Percentiles rank a stretch among this genome's conserved stretches.
Conservation (phyloP, 129 eudicot species). For the Calendula officinalis region DNA sequence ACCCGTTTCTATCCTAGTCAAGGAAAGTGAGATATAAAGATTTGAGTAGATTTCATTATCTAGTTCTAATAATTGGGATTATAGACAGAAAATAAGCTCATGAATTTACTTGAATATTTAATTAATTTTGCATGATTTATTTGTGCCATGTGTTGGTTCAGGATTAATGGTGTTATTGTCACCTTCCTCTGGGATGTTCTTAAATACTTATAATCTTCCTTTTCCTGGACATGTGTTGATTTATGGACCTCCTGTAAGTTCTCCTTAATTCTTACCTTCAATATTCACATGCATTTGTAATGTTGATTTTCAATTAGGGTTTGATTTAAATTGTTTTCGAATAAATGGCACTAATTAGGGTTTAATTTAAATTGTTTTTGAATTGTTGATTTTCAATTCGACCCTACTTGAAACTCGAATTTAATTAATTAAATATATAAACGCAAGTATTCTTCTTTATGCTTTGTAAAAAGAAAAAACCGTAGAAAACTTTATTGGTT, state of each 20-base stretch:
- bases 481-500: too few species aligned
- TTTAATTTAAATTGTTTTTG: too few species aligned
- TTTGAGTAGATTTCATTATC: neutral
- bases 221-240: slow-evolving; percentile 89
- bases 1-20: too few species aligned
- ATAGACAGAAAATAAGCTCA: slow-evolving; percentile 17
- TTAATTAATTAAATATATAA: too few species aligned
- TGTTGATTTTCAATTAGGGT: too few species aligned
- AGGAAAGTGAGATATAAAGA: neutral
- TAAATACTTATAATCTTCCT: slow-evolving; percentile 67
- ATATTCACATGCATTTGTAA: too few species aligned
- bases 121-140: neutral
- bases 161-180: slow-evolving; percentile 70
- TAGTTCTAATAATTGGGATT: slow-evolving; percentile 8
- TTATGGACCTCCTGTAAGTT: slow-evolving; percentile 94
- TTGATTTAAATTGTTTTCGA: too few species aligned
- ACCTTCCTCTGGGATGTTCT: slow-evolving; percentile 60
- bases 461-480: too few species aligned
- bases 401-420: too few species aligned
- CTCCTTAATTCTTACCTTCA: neutral
- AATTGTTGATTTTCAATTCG: too few species aligned
- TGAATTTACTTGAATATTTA: neutral
- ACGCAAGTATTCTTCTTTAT: too few species aligned
- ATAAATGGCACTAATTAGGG: too few species aligned
- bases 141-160: slow-evolving; percentile 30